Conservation (phyloP, 192 early-diverging fungal genomes). For the Mortierella antarctica region DNA sequence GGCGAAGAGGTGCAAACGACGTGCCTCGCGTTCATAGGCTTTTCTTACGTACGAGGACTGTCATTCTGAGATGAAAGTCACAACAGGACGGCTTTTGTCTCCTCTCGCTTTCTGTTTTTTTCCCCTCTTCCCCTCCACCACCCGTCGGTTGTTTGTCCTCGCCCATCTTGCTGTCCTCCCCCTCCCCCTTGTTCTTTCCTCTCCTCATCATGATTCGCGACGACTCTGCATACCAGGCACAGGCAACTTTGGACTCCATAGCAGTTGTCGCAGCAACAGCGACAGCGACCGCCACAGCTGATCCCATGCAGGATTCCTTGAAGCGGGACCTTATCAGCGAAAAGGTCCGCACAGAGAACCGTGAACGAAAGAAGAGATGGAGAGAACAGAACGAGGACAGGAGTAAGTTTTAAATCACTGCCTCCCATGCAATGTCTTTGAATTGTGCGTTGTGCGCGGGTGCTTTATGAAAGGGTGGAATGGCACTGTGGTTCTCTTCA, state of each 20-base stretch:
- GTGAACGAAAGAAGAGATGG: constrained; percentile 66
- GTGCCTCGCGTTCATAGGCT: too few species aligned
- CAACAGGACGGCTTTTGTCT: too few species aligned
- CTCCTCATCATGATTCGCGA: constrained; percentile 42
- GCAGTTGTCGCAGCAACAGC: constrained; percentile 15
- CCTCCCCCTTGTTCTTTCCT: background rate
- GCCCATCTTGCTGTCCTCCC: background rate
- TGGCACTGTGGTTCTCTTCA: too few species aligned
- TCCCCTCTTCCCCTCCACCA: background rate
- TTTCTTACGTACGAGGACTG: too few species aligned
- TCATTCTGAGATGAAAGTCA: too few species aligned
- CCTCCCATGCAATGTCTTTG: background rate
- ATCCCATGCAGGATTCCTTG: constrained; percentile 37
- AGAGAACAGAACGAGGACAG: constrained; percentile 63
- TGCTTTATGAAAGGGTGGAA: background rate
- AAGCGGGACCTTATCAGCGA: constrained; percentile 53
- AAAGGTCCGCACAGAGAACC: constrained; percentile 62
- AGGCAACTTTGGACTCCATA: constrained; percentile 16
- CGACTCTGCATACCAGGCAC: constrained; percentile 29
- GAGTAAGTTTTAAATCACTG: constrained; percentile 53
- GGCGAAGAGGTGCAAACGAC: too few species aligned
- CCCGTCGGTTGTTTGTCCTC: background rate
- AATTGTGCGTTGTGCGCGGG: background rate
- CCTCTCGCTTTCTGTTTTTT: background rate
- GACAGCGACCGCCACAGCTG: constrained; percentile 9